Evolutionary conservation across 1,284 basidiomycete genomes (phyloP).

Genomic region (Apiotrichum siamense): DNA sequence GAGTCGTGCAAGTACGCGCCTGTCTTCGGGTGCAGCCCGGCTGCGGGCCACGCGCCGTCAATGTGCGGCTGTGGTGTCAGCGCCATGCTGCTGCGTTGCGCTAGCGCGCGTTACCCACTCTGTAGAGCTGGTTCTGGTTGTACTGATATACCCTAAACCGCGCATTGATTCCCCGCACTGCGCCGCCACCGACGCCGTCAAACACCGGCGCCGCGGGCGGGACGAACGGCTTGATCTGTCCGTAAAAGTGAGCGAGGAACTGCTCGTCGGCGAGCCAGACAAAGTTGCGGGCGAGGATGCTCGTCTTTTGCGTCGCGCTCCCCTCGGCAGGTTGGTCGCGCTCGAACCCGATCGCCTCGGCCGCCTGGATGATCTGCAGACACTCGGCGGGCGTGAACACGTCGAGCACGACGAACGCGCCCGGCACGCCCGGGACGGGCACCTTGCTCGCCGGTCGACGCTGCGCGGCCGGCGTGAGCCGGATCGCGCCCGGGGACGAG

Average conservation of each 20-base stretch:
- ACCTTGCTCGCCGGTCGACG: constrained; percentile 21
- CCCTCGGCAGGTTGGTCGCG: constrained; percentile 53
- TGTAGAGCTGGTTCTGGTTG: constrained; percentile 51
- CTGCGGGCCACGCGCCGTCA: constrained; percentile 57
- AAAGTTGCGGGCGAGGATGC: constrained; percentile 53
- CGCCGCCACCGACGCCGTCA: constrained; percentile 47
- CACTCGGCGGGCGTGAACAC: constrained; percentile 52
- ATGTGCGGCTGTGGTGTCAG: constrained; percentile 48
- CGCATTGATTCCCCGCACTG: constrained; percentile 53
- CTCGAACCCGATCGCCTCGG: constrained; percentile 51
- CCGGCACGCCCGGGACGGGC: constrained; percentile 49
- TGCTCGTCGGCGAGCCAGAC: constrained; percentile 54
- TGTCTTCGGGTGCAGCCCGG: constrained; percentile 49
- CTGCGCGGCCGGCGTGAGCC: constrained; percentile 44
- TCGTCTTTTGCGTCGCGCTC: constrained; percentile 50
- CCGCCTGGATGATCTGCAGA: constrained; percentile 49
- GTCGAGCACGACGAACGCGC: constrained; percentile 52
- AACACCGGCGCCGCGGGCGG: constrained; percentile 36
- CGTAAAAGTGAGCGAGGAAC: constrained; percentile 50
- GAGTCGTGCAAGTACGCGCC: constrained; percentile 55
- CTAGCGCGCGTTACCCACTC: constrained; percentile 36
- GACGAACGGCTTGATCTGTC: constrained; percentile 49
- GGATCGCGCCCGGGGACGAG: constrained; percentile 47
- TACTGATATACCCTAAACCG: constrained; percentile 55
- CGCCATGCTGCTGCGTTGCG: constrained; percentile 7